Conservation (phyloP, 192 early-diverging fungal genomes). For the Coemansia sp. region DNA sequence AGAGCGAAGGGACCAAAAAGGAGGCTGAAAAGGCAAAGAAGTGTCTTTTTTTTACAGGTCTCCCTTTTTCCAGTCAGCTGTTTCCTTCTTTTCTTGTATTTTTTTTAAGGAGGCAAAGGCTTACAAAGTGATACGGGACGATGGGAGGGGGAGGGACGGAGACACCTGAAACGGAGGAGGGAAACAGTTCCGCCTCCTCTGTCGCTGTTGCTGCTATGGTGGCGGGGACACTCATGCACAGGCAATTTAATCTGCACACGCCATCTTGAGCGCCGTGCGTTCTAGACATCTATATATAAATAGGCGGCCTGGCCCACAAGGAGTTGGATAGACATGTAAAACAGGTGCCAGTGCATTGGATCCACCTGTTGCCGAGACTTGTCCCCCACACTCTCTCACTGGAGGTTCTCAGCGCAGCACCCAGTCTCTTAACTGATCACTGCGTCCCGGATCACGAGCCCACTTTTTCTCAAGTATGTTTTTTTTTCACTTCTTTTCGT, state of each 20-base stretch:
- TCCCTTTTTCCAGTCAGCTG: background rate
- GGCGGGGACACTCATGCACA: background rate
- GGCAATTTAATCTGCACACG: constrained; percentile 10
- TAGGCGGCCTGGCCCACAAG: background rate
- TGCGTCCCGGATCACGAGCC: background rate
- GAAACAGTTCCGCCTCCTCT: background rate
- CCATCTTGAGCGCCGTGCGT: background rate
- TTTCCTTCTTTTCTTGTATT: background rate
- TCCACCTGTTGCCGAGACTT: background rate
- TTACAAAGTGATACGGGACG: background rate
- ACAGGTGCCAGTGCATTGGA: background rate
- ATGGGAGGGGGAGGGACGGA: background rate
- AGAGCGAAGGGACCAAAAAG: background rate
- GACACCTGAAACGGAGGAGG: background rate
- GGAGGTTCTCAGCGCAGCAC: constrained; percentile 5
- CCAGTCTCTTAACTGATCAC: background rate
- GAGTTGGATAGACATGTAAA: background rate
- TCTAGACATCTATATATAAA: background rate
- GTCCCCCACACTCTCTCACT: background rate
- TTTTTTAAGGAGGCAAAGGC: background rate
- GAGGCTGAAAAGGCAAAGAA: no score
- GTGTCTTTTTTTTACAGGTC: background rate
- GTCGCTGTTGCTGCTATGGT: background rate
- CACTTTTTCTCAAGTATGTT: background rate
- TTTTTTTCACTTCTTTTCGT: background rate